Evolutionary conservation across 768 basidiomycete species (phyloP).

Genomic region (Mycena leptocephala): DNA sequence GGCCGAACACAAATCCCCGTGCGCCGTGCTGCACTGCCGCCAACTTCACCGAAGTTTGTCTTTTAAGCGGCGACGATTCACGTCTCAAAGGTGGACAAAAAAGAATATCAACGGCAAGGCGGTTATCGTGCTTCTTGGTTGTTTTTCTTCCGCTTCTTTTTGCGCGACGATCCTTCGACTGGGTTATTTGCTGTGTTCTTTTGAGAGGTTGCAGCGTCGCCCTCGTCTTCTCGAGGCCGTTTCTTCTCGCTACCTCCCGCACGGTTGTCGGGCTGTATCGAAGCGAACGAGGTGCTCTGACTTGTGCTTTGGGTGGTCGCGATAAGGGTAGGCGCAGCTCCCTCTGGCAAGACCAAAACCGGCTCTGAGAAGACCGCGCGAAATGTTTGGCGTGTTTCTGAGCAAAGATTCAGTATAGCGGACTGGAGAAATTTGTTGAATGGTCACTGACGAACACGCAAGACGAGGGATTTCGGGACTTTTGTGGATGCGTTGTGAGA

Average conservation of each 20-base stretch:
- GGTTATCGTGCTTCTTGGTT: conserved; percentile 20
- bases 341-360: conserved; percentile 70
- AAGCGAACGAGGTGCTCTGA: neutral
- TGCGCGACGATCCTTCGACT: conserved; percentile 38
- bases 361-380: conserved; percentile 87
- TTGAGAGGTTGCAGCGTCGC: neutral
- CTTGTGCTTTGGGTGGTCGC: neutral
- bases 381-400: conserved; percentile 88
- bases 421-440: neutral
- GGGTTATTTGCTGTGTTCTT: neutral
- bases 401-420: neutral
- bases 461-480: conserved; percentile 75
- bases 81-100: too few relatives aligned
- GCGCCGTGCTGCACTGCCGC: too few relatives aligned
- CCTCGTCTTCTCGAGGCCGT: conserved; percentile 42
- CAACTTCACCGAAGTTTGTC: too few relatives aligned
- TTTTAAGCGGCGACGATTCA: too few relatives aligned
- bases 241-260: conserved; percentile 26
- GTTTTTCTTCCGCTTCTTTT: conserved; percentile 50
- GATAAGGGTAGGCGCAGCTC: neutral
- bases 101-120: too few relatives aligned
- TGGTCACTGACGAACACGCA: conserved; percentile 78
- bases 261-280: neutral
- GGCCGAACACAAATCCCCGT: too few relatives aligned
- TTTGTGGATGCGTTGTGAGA: conserved; percentile 76